Percentiles rank a stretch among this genome's conserved stretches.
Conservation (phyloP, 192 early-diverging fungal genomes). For the Podila epicladia region DNA sequence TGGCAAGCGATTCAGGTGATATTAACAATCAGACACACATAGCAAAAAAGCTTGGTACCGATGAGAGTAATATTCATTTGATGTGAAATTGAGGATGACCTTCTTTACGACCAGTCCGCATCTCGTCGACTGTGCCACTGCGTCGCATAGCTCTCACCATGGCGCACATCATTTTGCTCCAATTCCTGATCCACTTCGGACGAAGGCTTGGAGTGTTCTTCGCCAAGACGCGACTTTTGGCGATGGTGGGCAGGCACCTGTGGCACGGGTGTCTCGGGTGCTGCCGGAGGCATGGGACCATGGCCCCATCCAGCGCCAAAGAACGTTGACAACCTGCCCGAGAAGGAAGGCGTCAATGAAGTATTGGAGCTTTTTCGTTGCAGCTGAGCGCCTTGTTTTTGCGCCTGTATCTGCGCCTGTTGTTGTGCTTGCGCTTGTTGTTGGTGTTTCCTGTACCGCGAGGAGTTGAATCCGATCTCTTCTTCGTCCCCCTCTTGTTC, state of each 20-base stretch:
- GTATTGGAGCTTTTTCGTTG: constrained; percentile 18
- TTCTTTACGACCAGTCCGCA: constrained; percentile 35
- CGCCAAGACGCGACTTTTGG: constrained; percentile 9
- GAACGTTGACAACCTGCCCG: constrained; percentile 18
- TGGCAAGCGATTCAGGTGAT: too few species aligned
- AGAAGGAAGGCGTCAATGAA: constrained; percentile 20
- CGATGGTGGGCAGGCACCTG: neutral
- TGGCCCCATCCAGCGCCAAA: constrained; percentile 36
- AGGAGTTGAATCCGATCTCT: neutral
- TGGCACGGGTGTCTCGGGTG: neutral
- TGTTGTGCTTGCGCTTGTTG: constrained; percentile 19
- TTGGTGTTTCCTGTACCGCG: constrained; percentile 11
- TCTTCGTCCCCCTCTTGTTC: neutral
- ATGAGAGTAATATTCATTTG: too few species aligned
- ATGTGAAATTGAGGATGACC: too few species aligned
- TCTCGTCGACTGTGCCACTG: constrained; percentile 42
- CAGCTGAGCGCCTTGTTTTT: neutral
- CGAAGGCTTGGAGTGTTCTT: constrained; percentile 6
- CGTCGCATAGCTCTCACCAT: constrained; percentile 26
- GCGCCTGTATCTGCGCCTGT: constrained; percentile 9
- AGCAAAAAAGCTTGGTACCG: too few species aligned
- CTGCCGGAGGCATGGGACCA: constrained; percentile 38
- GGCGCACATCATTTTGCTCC: constrained; percentile 9
- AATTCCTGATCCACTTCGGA: neutral
- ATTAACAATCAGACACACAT: too few species aligned